A percentile compares a stretch with the other conserved stretches of the same genome.
phyloP scores from a whole-genome alignment of 2,329 filamentous ascomycete genomes.

The Thelonectria discophora region DNA sequence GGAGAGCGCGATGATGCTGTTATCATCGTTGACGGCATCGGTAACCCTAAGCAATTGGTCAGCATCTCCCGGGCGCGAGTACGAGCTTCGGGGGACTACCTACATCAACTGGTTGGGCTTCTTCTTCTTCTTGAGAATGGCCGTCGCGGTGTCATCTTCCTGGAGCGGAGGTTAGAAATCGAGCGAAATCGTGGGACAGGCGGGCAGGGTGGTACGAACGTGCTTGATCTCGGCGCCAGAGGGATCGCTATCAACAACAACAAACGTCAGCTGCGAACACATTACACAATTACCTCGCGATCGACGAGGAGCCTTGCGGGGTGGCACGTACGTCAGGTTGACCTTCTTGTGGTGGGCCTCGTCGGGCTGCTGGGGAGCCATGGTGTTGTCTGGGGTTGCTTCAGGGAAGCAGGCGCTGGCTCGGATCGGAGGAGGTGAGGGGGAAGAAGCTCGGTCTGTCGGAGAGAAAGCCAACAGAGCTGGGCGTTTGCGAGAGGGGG shows the following conservation, averaged over 20 bases:
- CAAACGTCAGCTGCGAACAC: conserved; percentile 48
- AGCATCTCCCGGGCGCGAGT: conserved; percentile 10
- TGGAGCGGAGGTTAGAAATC: conserved; percentile 54
- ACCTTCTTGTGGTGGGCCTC: conserved; percentile 76
- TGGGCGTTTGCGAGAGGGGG: conserved; percentile 20
- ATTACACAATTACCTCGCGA: background rate
- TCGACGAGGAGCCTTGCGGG: background rate
- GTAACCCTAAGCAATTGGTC: conserved; percentile 75
- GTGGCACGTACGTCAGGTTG: conserved; percentile 74
- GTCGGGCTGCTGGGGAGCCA: conserved; percentile 71
- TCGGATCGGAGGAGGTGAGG: conserved; percentile 38
- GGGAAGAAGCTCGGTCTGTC: conserved; percentile 27
- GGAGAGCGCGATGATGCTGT: conserved; percentile 97
- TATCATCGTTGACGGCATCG: conserved; percentile 98
- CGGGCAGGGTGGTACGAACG: conserved; percentile 60
- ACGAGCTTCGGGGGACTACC: conserved; percentile 46
- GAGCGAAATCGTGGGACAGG: conserved; percentile 18
- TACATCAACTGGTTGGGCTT: conserved; percentile 99
- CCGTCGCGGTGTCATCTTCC: conserved; percentile 92
- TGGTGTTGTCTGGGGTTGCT: conserved; percentile 57
- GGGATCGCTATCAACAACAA: conserved; percentile 70
- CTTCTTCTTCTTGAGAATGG: conserved; percentile 99
- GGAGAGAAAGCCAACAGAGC: conserved; percentile 34
- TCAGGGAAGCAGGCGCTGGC: conserved; percentile 41
- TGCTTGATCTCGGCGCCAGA: conserved; percentile 89